Percentiles rank a stretch among this genome's conserved stretches.
Conservation (phyloP, 768 basidiomycete species). For the Podaxis sp. region DNA sequence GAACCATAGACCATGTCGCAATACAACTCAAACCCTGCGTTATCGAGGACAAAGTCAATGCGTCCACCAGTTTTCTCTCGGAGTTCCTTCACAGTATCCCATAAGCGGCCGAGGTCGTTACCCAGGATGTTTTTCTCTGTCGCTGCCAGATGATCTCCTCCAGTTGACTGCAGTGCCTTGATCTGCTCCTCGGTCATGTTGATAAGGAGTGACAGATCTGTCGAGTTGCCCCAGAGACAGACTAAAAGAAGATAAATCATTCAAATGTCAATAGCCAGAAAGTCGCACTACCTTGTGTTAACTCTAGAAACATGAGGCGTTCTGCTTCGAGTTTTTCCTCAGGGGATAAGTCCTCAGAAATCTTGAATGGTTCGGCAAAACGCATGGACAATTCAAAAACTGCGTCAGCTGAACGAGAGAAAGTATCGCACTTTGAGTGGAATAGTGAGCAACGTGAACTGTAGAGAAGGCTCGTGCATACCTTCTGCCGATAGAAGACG, state of each 20-base stretch:
- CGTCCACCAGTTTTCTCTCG: conserved; percentile 71
- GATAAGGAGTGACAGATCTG: conserved; percentile 91
- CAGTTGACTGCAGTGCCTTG: conserved; percentile 93
- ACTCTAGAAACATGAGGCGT: conserved; percentile 85
- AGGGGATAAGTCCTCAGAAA: conserved; percentile 49
- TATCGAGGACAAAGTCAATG: conserved; percentile 82
- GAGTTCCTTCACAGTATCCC: conserved; percentile 72
- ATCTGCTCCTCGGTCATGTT: conserved; percentile 99
- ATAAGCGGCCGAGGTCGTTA: conserved; percentile 71
- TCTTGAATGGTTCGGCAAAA: conserved; percentile 82
- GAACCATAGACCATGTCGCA: conserved; percentile 84
- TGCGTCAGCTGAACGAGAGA: conserved; percentile 87
- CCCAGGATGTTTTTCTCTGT: conserved; percentile 97
- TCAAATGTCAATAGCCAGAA: background rate
- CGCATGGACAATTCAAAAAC: conserved; percentile 94
- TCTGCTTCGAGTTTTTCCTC: conserved; percentile 68
- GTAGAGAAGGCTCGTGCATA: conserved; percentile 20
- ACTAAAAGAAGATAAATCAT: conserved; percentile 42
- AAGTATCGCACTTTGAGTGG: conserved; percentile 77
- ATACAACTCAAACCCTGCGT: conserved; percentile 88
- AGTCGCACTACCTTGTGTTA: conserved; percentile 71
- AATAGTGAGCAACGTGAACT: conserved; percentile 13
- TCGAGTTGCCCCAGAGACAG: conserved; percentile 96
- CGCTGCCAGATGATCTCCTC: conserved; percentile 91
- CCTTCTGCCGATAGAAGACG: conserved; percentile 94